Conservation (phyloP, 805 yeast species). For the Lachancea waltii region DNA sequence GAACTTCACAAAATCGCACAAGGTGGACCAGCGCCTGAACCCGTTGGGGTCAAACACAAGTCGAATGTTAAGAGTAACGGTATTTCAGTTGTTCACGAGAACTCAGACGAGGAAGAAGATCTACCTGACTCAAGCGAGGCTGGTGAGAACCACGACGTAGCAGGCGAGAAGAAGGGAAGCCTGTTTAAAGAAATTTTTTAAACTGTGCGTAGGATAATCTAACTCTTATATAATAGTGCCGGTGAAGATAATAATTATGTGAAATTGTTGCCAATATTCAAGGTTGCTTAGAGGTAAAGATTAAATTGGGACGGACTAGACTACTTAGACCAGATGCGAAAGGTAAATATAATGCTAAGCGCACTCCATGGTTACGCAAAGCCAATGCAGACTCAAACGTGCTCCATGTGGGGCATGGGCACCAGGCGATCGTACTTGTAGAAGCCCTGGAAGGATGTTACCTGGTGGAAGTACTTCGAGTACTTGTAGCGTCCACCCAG, state of each 20-base stretch:
- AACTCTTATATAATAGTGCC: no score
- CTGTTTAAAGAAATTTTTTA: conserved; percentile 17
- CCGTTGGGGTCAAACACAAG: neutral
- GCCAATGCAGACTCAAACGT: no score
- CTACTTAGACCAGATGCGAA: no score
- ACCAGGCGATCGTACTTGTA: conserved; percentile 24
- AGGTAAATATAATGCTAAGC: no score
- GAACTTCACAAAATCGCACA: neutral
- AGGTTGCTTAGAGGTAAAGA: no score
- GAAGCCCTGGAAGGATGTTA: conserved; percentile 24
- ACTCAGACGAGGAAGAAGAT: conserved; percentile 15
- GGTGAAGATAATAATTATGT: no score
- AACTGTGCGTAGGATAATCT: neutral
- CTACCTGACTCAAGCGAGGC: conserved; percentile 12
- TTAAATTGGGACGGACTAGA: no score
- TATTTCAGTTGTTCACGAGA: no score
- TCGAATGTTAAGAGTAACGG: no score
- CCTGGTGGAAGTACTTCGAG: conserved; percentile 28
- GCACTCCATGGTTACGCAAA: no score
- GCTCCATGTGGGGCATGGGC: conserved; percentile 7
- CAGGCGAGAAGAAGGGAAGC: conserved; percentile 14
- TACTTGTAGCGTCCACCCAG: conserved; percentile 45
- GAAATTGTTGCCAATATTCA: no score
- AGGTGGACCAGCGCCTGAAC: neutral
- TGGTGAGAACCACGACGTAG: conserved; percentile 10